These are phyloP conservation scores for Paxillus involutus DNA, from an alignment of 768 basidiomycete species.

Conservation along the genomic window DNA sequence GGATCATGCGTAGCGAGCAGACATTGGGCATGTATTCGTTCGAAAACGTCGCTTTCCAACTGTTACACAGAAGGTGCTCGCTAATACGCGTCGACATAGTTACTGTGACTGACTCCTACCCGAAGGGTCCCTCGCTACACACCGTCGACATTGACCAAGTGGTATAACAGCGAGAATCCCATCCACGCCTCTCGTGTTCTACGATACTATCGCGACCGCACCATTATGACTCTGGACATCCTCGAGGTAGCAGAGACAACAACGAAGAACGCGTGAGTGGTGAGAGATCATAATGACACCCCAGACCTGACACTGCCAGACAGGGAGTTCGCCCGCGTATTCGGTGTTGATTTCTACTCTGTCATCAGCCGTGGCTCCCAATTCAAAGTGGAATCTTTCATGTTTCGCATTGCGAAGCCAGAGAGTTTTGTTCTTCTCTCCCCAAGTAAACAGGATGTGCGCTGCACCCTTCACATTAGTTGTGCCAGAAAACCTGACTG, in stretches of 20 bases:
- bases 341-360: conserved; percentile 96
- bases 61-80: conserved; percentile 70
- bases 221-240: conserved; percentile 71
- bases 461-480: neutral
- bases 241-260: conserved; percentile 79
- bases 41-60: conserved; percentile 85
- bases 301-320: neutral
- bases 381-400: conserved; percentile 98
- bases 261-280: conserved; percentile 80
- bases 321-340: conserved; percentile 96
- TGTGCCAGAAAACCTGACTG: neutral
- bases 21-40: conserved; percentile 79
- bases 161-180: conserved; percentile 65
- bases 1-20: conserved; percentile 86
- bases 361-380: conserved; percentile 95
- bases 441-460: conserved; percentile 84
- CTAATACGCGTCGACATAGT: neutral
- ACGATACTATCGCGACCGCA: conserved; percentile 63
- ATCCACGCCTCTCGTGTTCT: conserved; percentile 55
- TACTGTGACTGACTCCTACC: neutral
- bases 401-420: conserved; percentile 96
- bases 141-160: conserved; percentile 56
- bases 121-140: conserved; percentile 77
- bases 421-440: conserved; percentile 91
- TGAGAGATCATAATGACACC: neutral